Conservation (phyloP, 805 yeast genomes). For the Ogataea salicorniae region DNA sequence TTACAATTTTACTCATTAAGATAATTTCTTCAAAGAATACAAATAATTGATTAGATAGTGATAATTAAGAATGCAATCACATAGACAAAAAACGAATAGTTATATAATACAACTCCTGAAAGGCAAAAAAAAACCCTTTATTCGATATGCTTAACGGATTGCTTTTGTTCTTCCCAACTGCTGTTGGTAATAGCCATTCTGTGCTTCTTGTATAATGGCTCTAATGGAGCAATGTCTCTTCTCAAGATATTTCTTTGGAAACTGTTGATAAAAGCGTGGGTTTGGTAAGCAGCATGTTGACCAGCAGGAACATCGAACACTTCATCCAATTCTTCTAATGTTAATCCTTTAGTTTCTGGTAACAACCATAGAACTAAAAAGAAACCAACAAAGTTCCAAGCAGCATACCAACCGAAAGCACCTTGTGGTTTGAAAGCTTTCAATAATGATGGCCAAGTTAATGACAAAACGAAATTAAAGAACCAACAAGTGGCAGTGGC, state of each 20-base stretch:
- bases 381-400: conserved; percentile 71
- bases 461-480: conserved; percentile 62
- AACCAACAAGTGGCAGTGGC: conserved; percentile 76
- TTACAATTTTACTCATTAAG: no score
- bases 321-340: conserved; percentile 73
- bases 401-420: conserved; percentile 86
- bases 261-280: conserved; percentile 34
- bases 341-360: conserved; percentile 67
- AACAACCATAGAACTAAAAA: conserved; percentile 65
- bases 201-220: conserved; percentile 53
- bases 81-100: neutral
- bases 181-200: conserved; percentile 55
- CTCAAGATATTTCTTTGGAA: conserved; percentile 44
- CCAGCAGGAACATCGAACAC: conserved; percentile 57
- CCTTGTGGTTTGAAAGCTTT: conserved; percentile 71
- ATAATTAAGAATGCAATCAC: neutral
- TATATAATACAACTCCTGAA: neutral
- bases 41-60: neutral
- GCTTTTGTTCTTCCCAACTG: conserved; percentile 60
- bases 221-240: conserved; percentile 41
- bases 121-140: neutral
- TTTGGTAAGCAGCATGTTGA: conserved; percentile 50
- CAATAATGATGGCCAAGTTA: conserved; percentile 74
- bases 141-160: conserved; percentile 46
- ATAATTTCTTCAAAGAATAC: no score